Base-by-base conservation (phyloP, 2,329 filamentous ascomycete genomes). In the Neofusicoccum parvum region DNA sequence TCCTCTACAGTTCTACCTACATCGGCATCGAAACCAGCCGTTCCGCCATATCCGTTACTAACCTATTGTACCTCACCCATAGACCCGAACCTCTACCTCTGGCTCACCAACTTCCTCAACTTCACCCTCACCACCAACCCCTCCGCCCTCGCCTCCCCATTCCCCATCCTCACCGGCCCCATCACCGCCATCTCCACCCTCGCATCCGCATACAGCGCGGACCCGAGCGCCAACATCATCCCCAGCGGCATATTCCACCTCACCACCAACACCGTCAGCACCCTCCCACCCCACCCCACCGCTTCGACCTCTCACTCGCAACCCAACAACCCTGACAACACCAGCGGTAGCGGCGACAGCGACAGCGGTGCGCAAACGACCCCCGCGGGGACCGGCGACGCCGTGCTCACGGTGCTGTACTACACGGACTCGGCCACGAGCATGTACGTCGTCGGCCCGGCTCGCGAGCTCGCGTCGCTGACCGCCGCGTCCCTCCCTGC, bases 181-280 rank as follows among this genome's bases (percentile, higher is more conserved):
- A 34, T 66, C 27, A 66, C 66, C 36, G 43, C 48, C 76, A 60
- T 66, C 72, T 67, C 68, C 70, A 67, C 65, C 6, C 41, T 58
- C 12, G 59, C 59, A 3, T 23, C 46, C 34, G 15, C 12, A 12
- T 62, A 62, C 36, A 9, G 11, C 17, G 20, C 23, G 5, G 45
- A 50, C n/a, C 46, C 59, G 9, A n/a, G 17, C 46, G 59, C 59
- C 12, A 62, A 62, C 23, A 20, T 6, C 5, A 37, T 62, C 32
- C 51, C 51, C 23, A 15, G 27, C 51, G 15, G 14, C 11, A 48
- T 65, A 34, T 39, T 37, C 39, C 17, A 14, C 4, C 36, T 51
- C 15, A 63, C 60, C 4, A 50, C 46, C 14, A 14, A 11, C 2
- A 63, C 36, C 3, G 34, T 50, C 15, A 45, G 36, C 46, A 17